These are phyloP conservation scores for Aspergillus sp. DNA, from an alignment of 2,329 filamentous ascomycete genomes.

Conservation along the genomic window DNA sequence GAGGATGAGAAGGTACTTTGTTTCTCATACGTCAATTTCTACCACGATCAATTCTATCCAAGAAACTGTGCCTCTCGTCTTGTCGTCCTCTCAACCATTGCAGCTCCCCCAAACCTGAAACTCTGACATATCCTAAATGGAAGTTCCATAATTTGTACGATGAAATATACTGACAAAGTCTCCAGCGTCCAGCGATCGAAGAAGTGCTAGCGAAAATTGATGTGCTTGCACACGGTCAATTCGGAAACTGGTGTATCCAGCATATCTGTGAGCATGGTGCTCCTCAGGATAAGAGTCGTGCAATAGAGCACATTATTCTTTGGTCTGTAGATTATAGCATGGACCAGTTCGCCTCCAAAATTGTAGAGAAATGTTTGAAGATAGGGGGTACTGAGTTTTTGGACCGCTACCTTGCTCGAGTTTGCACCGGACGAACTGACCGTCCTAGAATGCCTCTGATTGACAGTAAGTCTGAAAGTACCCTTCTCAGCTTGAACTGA, in stretches of 20 bases:
- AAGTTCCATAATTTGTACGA: neutral
- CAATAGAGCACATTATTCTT: constrained; percentile 91
- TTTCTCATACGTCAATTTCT: neutral
- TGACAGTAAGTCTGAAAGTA: constrained; percentile 63
- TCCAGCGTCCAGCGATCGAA: constrained; percentile 92
- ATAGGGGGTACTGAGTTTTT: constrained; percentile 91
- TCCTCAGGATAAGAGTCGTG: constrained; percentile 85
- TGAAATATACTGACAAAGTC: constrained; percentile 21
- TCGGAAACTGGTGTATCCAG: constrained; percentile 99
- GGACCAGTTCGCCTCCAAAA: constrained; percentile 98
- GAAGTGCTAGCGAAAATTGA: constrained; percentile 95
- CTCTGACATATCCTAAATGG: too few species aligned
- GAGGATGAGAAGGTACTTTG: constrained; percentile 91
- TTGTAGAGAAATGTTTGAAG: constrained; percentile 98
- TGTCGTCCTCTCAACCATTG: neutral
- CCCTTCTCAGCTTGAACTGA: neutral
- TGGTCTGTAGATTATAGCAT: constrained; percentile 97
- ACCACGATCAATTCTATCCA: neutral
- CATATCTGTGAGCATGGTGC: constrained; percentile 97
- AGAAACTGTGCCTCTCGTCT: too few species aligned
- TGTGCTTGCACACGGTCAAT: constrained; percentile 94
- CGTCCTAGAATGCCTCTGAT: constrained; percentile 95
- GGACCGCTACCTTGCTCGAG: constrained; percentile 85
- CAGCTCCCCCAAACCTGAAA: too few species aligned
- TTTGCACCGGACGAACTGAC: constrained; percentile 87